Evolutionary conservation across 2,329 filamentous ascomycete species (phyloP).

Genomic region (Colletotrichum orchidophilum): DNA sequence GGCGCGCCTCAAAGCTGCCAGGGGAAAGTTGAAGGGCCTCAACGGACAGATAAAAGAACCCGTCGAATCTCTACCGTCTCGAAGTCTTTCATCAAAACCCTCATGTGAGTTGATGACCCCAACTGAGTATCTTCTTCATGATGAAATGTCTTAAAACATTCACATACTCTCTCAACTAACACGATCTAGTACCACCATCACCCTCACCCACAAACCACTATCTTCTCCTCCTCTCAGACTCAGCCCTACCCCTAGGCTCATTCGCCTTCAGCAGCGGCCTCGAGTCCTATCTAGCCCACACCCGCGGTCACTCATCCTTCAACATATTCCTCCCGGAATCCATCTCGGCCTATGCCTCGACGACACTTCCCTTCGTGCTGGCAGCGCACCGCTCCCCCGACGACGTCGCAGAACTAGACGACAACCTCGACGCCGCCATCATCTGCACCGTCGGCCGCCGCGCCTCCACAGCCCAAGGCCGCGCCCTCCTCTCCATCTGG

Average conservation of each 20-base stretch:
- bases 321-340: conserved; percentile 75
- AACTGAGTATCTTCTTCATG: conserved; percentile 24
- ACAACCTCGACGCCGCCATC: conserved; percentile 79
- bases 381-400: conserved; percentile 68
- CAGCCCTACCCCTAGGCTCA: conserved; percentile 83
- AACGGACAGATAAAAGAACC: conserved; percentile 39
- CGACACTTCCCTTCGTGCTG: conserved; percentile 79
- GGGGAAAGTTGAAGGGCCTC: conserved; percentile 55
- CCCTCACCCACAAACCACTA: conserved; percentile 61
- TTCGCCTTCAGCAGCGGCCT: conserved; percentile 87
- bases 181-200: conserved; percentile 13
- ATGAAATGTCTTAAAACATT: conserved; percentile 32
- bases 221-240: conserved; percentile 81
- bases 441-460: conserved; percentile 82
- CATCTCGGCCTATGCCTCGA: conserved; percentile 75
- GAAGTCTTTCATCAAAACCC: conserved; percentile 7
- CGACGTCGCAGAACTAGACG: conserved; percentile 69
- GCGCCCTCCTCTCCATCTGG: conserved; percentile 80
- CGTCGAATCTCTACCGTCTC: not conserved
- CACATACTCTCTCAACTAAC: conserved; percentile 4
- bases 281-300: conserved; percentile 83
- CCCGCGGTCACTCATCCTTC: conserved; percentile 60
- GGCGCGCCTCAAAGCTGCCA: conserved; percentile 56
- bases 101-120: conserved; percentile 34
- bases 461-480: conserved; percentile 79